Base-by-base conservation (phyloP, 352 stramenopile genomes). In the Aphanomyces astaci region DNA sequence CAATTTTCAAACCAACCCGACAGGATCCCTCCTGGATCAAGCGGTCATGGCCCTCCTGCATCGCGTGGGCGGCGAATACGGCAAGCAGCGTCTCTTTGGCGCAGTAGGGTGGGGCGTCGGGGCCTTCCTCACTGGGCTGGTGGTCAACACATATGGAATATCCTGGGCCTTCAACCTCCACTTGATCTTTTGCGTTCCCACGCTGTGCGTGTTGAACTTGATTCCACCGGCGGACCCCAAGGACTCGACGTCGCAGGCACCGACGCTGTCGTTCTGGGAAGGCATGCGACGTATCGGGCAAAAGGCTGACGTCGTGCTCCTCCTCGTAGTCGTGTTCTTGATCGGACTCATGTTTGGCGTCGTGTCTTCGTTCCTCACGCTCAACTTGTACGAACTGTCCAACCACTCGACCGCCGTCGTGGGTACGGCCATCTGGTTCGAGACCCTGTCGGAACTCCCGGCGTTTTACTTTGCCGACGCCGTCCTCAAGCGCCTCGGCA, bases 301-400 rank as follows among this genome's bases (percentile, higher is more conserved):
- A 22, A 75, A 86, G 62, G 65, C 66, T 39, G 83, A 92, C 59
- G 78, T 94, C 56, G 70, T 92, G 30, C 79, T 88, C 53, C 72
- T 92, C 39, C 70, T 94, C 22, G 63, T 62, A n/a, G 79, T 92
- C 11, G 82, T 91, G 19, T 89, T 89, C 63, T 67, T 92, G 56
- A 92, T 89, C 79, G 82, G 83, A 0, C 74, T 90, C 57, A 92
- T 92, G 83, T 90, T 79, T 63, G 85, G 85, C 64, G 82, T 90
- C 59, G 72, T 94, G 51, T 88, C 79, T n/a, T 90, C 80, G 74
- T 94, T 90, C 70, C 79, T 94, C 55, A 88, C 80, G 30, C 72
- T 94, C 43, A 87, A 94, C 55, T 71, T 94, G 25, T 92, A 89
- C 76, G 90, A 92, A 59, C 71, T 94, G 17, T 90, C 80, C 63